Evolutionary conservation across 805 yeast genomes (phyloP), one percentile per base, ranked within the genome.

Genomic region (Sugiyamaella americana): DNA sequence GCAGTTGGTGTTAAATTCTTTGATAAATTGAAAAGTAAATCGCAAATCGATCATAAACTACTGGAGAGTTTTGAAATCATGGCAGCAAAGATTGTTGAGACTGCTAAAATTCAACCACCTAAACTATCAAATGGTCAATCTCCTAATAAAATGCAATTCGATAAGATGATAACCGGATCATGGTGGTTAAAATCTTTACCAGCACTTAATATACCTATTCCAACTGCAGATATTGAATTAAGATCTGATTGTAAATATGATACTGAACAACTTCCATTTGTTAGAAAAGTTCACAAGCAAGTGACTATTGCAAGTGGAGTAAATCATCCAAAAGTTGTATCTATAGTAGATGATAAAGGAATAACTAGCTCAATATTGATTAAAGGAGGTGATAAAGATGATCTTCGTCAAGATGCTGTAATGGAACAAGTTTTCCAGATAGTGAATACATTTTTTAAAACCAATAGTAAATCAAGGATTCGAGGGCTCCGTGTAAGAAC

Each of bases 371-470:
- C 71, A 47, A 73, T 83, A 59, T 68, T 93, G 17, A 66, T 89
- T 53, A 93, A 93, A 60, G 87, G 87, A 21, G 88, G 95, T 4
- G 75, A 86, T 6, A 8, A 13, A 13, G 98, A 93, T 65, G 98
- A 93, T 65, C 68, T 93, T 44, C 70, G 98, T 43, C 98, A 94
- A 65, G 99, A 93, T 66, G 85, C 95, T 0, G 87, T 93, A 47
- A 94, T 93, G 98, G 94, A 91, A 62, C 98, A 93, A 61, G 98
- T 91, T 1, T 93, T 94, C 63, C 83, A 75, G 18, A 86, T 88
- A 57, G 96, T 88, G 13, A 88, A 89, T 58, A 64, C 70, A 11
- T 74, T 87, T 32, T 72, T 91, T 46, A 62, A 55, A 8, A 67
- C 67, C 20, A 79, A 85, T 57, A 71, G 72, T 44, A 76, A 75